Evolutionary conservation across 495 filamentous ascomycete species (phyloP).

Genomic region (Penicillium odoratum): DNA sequence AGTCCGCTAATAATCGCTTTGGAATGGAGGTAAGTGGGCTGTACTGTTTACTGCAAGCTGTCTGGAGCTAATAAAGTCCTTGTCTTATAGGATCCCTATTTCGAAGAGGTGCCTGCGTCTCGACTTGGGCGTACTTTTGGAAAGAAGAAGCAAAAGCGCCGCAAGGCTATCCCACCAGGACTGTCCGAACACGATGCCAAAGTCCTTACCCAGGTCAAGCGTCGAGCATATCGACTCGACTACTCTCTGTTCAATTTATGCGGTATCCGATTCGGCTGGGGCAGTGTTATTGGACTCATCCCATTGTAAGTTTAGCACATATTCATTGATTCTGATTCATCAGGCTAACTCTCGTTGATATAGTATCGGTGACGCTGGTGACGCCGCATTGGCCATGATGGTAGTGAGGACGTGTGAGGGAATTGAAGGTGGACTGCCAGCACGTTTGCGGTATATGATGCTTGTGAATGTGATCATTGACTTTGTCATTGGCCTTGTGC

Average conservation of each 20-base stretch:
- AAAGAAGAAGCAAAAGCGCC: constrained; percentile 63
- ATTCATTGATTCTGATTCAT: not conserved
- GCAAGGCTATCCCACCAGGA: constrained; percentile 68
- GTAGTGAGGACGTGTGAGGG: constrained; percentile 65
- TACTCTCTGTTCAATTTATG: constrained; percentile 72
- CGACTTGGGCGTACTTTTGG: constrained; percentile 58
- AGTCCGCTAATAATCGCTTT: constrained; percentile 64
- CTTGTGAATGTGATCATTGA: constrained; percentile 74
- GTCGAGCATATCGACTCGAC: constrained; percentile 79
- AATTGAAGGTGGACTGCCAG: constrained; percentile 70
- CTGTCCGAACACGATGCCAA: constrained; percentile 77
- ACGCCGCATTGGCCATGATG: constrained; percentile 59
- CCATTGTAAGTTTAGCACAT: constrained; percentile 60
- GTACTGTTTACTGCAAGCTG: not conserved
- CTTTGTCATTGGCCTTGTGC: constrained; percentile 78
- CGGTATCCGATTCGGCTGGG: constrained; percentile 80
- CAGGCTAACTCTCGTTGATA: constrained; percentile 10
- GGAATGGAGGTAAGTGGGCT: constrained; percentile 59
- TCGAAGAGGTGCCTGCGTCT: constrained; percentile 69
- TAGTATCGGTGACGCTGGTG: constrained; percentile 74
- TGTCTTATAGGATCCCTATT: constrained; percentile 63
- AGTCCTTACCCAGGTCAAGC: constrained; percentile 77
- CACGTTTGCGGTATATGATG: constrained; percentile 62
- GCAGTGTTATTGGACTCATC: constrained; percentile 74
- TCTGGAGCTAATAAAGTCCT: constrained; percentile 4